Base-by-base conservation (phyloP, 352 stramenopile species). In the Thalassiosira sp. region DNA sequence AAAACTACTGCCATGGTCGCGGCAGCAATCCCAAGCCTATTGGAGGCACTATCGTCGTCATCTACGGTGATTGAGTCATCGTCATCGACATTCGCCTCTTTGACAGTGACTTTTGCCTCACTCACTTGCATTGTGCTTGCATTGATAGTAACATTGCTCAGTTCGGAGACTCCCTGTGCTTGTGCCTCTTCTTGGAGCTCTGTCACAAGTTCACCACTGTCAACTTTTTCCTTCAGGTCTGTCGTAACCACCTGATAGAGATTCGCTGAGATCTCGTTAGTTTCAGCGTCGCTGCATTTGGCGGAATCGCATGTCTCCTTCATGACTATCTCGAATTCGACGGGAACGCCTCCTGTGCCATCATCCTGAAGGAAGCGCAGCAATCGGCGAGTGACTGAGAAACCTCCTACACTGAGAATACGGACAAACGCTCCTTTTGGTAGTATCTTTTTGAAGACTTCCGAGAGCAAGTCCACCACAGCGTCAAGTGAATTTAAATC, bases 281-380 rank as follows among this genome's bases (percentile, higher is more conserved):
- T n/a, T n/a, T n/a, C n/a, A n/a, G n/a, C n/a, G n/a, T n/a, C n/a
- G n/a, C n/a, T n/a, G n/a, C n/a, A n/a, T n/a, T n/a, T n/a, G n/a
- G n/a, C n/a, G n/a, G n/a, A n/a, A n/a, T n/a, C n/a, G n/a, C n/a
- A n/a, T n/a, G n/a, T n/a, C n/a, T n/a, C n/a, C n/a, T n/a, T 66
- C 40, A 72, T 51, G n/a, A 67, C 59, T 2, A 81, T 58, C 49
- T 81, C 72, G 33, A 81, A 81, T 40, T 81, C 48, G 28, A 81
- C 42, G 53, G 67, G 51, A 33, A 81, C 72, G 8, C 72, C 72
- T 27, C 20, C 20, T 45, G 25, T 15, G 31, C 16, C 16, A n/a
- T n/a, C n/a, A n/a, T 63, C 56, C 33, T 80, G 3, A 7, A 80
- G 71, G 18, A 40, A 57, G 11, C 71, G 60, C 42, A 75, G 72